Conservation (phyloP, 495 filamentous ascomycete genomes). For the Podospora appendiculata region DNA sequence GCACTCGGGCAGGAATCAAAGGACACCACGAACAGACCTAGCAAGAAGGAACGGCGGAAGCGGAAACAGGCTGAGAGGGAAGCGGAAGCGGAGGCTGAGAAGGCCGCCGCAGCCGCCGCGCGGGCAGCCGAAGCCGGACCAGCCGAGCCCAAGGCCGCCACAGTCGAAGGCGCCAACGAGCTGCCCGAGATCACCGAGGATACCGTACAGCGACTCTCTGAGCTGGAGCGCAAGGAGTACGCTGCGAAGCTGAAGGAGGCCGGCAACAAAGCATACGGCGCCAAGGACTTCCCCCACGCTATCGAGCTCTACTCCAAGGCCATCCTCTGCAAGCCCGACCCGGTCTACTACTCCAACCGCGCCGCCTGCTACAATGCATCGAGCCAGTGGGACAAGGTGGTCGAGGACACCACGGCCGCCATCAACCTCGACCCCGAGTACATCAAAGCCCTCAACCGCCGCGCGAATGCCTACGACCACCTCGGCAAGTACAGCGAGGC, state of each 20-base stretch:
- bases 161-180: conserved; percentile 63
- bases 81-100: conserved; percentile 42
- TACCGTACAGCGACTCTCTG: conserved; percentile 60
- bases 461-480: conserved; percentile 94
- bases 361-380: conserved; percentile 95
- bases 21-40: conserved; percentile 29
- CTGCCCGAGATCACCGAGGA: conserved; percentile 80
- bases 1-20: conserved; percentile 15
- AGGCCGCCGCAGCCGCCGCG: conserved; percentile 13
- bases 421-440: conserved; percentile 90
- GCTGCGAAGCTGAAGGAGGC: conserved; percentile 87
- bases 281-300: conserved; percentile 82
- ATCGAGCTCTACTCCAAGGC: conserved; percentile 94
- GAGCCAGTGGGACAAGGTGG: conserved; percentile 87
- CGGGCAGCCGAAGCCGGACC: conserved; percentile 26
- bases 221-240: conserved; percentile 71
- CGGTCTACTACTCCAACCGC: conserved; percentile 97
- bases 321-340: conserved; percentile 93
- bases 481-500: conserved; percentile 86
- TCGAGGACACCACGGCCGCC: conserved; percentile 93
- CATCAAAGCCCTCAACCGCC: conserved; percentile 92
- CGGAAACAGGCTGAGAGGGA: conserved; percentile 66
- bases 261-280: conserved; percentile 93
- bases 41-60: conserved; percentile 54
- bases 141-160: conserved; percentile 35